Conservation (phyloP, 1,284 basidiomycete genomes). For the Ustilago hordei region DNA sequence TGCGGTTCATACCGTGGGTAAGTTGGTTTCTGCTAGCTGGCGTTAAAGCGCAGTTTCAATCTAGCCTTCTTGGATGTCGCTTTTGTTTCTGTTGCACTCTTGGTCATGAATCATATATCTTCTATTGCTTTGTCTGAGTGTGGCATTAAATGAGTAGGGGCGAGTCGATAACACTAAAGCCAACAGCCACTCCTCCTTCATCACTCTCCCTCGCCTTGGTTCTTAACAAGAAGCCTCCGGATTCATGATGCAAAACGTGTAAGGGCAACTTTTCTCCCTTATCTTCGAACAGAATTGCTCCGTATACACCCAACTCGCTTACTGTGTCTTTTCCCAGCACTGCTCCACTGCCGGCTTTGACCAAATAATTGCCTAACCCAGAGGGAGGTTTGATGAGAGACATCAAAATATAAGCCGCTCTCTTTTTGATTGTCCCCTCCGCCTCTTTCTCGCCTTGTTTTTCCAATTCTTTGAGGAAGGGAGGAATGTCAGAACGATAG, state of each 20-base stretch:
- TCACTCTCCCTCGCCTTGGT: conserved; percentile 93
- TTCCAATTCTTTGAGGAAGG: conserved; percentile 75
- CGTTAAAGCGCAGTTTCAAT: conserved; percentile 11
- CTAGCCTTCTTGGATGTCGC: conserved; percentile 5
- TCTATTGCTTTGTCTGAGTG: background rate
- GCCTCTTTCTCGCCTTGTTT: background rate
- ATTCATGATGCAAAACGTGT: conserved; percentile 73
- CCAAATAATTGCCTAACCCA: conserved; percentile 78
- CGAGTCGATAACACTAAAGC: conserved; percentile 88
- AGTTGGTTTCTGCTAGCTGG: conserved; percentile 66
- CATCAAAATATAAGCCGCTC: conserved; percentile 90
- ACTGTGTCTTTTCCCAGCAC: conserved; percentile 77
- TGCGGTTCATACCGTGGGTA: conserved; percentile 74
- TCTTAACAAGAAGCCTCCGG: conserved; percentile 86
- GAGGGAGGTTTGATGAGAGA: conserved; percentile 83
- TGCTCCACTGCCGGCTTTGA: conserved; percentile 72
- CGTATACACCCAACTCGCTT: conserved; percentile 92
- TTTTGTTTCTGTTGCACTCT: background rate
- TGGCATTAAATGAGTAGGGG: conserved; percentile 75
- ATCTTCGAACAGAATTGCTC: conserved; percentile 80
- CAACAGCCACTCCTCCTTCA: conserved; percentile 93
- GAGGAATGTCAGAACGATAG: conserved; percentile 84
- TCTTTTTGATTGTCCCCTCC: conserved; percentile 34
- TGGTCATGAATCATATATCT: background rate
- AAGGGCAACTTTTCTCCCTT: conserved; percentile 18